phyloP scores from a whole-genome alignment of 2,329 filamentous ascomycete genomes.

The Didymella sp. region DNA sequence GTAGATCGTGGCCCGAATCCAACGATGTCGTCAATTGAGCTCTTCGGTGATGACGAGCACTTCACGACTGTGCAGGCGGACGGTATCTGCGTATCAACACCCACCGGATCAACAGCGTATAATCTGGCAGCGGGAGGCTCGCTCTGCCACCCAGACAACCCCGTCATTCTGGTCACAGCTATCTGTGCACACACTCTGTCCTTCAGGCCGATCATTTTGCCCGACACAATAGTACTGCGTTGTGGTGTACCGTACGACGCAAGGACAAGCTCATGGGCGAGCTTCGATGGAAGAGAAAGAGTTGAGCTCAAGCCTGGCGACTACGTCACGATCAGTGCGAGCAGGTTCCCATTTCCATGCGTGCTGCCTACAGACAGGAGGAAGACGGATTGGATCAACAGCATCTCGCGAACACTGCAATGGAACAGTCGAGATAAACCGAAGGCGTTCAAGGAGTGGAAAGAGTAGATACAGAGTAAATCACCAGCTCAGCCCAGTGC shows the following conservation, averaged over 20 bases:
- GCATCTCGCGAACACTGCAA: constrained; percentile 77
- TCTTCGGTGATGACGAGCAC: constrained; percentile 94
- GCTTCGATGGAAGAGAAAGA: constrained; percentile 87
- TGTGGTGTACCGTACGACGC: constrained; percentile 95
- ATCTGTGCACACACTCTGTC: constrained; percentile 95
- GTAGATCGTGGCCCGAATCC: constrained; percentile 92
- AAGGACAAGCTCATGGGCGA: constrained; percentile 91
- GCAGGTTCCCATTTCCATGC: constrained; percentile 79
- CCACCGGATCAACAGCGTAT: constrained; percentile 93
- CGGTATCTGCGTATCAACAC: constrained; percentile 91
- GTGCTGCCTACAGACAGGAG: constrained; percentile 73
- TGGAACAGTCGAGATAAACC: constrained; percentile 84
- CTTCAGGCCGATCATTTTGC: constrained; percentile 94
- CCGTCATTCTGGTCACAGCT: constrained; percentile 90
- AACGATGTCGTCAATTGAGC: constrained; percentile 89
- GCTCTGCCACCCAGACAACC: constrained; percentile 94
- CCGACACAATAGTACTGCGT: constrained; percentile 92
- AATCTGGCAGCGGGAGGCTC: constrained; percentile 96
- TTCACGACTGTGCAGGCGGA: constrained; percentile 94
- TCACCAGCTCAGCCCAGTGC: too few species aligned
- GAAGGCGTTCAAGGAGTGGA: constrained; percentile 58
- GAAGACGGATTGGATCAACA: constrained; percentile 83
- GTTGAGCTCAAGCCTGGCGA: constrained; percentile 79
- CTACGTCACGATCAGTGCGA: constrained; percentile 84
- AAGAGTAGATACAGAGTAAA: constrained; percentile 13